Percentiles rank a stretch among this genome's conserved stretches.
phyloP scores from a whole-genome alignment of 768 basidiomycete genomes.

The Boletus barrowsii region DNA sequence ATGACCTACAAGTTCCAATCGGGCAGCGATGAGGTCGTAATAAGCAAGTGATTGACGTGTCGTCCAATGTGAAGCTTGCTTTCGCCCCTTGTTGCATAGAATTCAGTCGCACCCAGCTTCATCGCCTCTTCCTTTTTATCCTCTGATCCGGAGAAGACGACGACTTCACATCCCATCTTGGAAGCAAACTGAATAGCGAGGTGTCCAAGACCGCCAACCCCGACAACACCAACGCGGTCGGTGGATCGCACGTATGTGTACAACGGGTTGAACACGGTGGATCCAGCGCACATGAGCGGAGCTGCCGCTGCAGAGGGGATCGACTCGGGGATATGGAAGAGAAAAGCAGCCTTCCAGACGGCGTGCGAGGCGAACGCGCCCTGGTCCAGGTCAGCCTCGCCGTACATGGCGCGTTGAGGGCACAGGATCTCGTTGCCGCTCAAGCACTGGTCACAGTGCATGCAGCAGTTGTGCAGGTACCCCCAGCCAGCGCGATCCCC shows the following conservation, averaged over 20 bases:
- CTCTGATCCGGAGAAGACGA: slow-evolving; percentile 35
- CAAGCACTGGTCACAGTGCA: slow-evolving; percentile 33
- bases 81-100: slow-evolving; percentile 29
- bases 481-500: slow-evolving; percentile 33
- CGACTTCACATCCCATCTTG: slow-evolving; percentile 39
- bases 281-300: slow-evolving; percentile 38
- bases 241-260: slow-evolving; percentile 25
- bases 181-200: background rate
- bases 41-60: slow-evolving; percentile 30
- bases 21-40: slow-evolving; percentile 30
- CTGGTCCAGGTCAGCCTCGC: slow-evolving; percentile 26
- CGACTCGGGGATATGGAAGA: slow-evolving; percentile 35
- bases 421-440: slow-evolving; percentile 33
- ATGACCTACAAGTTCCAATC: slow-evolving; percentile 31
- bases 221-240: slow-evolving; percentile 35
- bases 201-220: slow-evolving; percentile 35
- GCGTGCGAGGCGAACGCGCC: slow-evolving; percentile 37
- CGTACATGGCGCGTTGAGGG: slow-evolving; percentile 24
- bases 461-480: slow-evolving; percentile 28
- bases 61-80: slow-evolving; percentile 25
- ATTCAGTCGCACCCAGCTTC: slow-evolving; percentile 35
- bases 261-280: slow-evolving; percentile 31
- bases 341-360: slow-evolving; percentile 32
- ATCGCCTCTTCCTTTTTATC: slow-evolving; percentile 33
- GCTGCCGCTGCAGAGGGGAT: slow-evolving; percentile 31